Base-by-base conservation (phyloP, 495 filamentous ascomycete genomes). In the Xylaria palmicola region DNA sequence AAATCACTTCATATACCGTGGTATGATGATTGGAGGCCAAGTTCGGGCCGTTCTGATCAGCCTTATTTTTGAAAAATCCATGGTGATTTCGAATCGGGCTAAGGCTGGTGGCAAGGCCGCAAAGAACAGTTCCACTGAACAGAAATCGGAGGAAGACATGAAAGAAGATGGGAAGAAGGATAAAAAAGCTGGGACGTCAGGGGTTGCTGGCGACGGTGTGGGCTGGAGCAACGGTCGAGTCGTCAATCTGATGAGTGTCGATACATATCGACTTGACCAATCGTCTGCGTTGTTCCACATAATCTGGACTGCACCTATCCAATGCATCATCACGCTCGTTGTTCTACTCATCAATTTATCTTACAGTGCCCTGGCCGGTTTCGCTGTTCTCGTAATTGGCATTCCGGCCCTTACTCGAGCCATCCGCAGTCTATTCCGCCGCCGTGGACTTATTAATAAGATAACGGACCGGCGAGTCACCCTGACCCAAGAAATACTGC, bases 201-300 rank as follows among this genome's bases (percentile, higher is more conserved):
- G 72, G 5, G 75, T 89, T 13, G 70, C 81, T 8, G 85, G 84
- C 15, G 88, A 92, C 64, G 89, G 88, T 24, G 81, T 81, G 6
- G 92, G 92, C 19, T 98, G 93, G 93, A 85, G 85, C 44, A 98
- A 97, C 68, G 93, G 93, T 19, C 84, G 90, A 56, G 88, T 98
- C 29, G 83, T 93, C 62, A 95, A 93, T 56, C 69, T 98, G 65
- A 97, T 98, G 93, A 90, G 88, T 57, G 90, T 92, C 39, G 93
- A 98, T 66, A 92, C 93, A 15, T 92, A 93, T 74, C 89, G 92
- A 52, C 80, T 98, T 60, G 92, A 97, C 67, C 85, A 90, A 67
- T 91, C 91, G 3, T 89, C 79, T 13, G 90, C 90, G 51, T 84
- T 96, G 77, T 92, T 97, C 74, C 93, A 98, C 66, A 82, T 98